A percentile compares a stretch with the other conserved stretches of the same genome.
These are phyloP conservation scores for Ricinus communis DNA, from an alignment of 345 rosid species.

Conservation along the genomic window DNA sequence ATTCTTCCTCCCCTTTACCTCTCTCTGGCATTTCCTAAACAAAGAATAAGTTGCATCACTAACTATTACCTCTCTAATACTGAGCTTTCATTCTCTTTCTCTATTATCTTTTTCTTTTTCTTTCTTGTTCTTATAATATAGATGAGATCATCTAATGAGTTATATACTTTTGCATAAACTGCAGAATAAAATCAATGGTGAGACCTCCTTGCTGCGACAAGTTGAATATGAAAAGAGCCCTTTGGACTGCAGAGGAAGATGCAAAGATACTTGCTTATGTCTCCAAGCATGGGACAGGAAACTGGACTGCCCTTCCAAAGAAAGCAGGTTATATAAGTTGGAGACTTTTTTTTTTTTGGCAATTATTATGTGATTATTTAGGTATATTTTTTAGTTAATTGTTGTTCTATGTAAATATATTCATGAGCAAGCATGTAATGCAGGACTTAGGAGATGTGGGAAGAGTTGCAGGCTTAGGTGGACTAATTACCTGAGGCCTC, in stretches of 20 bases:
- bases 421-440: not conserved
- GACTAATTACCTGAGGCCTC: conserved; percentile 64
- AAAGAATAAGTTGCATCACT: conserved; percentile 9
- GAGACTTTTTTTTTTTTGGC: not conserved
- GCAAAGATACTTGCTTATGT: conserved; percentile 55
- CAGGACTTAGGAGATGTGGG: conserved; percentile 73
- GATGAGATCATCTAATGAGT: not conserved
- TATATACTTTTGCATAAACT: not conserved
- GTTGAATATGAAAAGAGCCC: conserved; percentile 39
- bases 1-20: conserved; percentile 18
- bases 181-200: conserved; percentile 11
- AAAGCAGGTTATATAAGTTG: conserved; percentile 43
- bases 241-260: conserved; percentile 65
- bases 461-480: conserved; percentile 80
- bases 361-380: no score
- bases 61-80: not conserved
- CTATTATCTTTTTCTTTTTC: not conserved
- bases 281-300: conserved; percentile 57
- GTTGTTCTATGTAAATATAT: no score
- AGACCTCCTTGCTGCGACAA: conserved; percentile 48
- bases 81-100: not conserved
- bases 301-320: conserved; percentile 55
- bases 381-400: no score
- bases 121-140: not conserved
- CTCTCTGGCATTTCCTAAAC: conserved; percentile 20